These are phyloP conservation scores for Brettanomyces anomalus DNA, from an alignment of 805 yeast species.

Conservation along the genomic window DNA sequence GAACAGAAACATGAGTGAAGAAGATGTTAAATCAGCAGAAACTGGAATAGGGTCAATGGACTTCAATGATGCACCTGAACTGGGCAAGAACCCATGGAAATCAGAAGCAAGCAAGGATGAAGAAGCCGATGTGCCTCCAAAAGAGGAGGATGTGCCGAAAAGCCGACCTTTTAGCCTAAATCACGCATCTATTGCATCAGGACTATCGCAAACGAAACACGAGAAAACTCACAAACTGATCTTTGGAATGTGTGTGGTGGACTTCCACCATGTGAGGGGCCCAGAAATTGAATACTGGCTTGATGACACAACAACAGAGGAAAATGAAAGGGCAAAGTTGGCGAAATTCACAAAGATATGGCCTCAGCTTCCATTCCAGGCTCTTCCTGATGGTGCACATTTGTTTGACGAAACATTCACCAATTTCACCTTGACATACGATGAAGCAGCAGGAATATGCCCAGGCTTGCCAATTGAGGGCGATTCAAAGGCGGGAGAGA, in stretches of 20 bases:
- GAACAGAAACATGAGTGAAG: no score
- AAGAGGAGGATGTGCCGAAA: no score
- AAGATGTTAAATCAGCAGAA: background rate
- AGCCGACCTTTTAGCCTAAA: background rate
- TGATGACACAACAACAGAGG: constrained; percentile 27
- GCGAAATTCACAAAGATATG: constrained; percentile 41
- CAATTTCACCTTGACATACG: constrained; percentile 75
- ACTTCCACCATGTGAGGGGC: constrained; percentile 86
- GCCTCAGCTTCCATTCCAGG: constrained; percentile 89
- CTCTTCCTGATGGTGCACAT: constrained; percentile 94
- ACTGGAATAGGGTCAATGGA: background rate
- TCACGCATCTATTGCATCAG: background rate
- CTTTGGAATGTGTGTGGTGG: constrained; percentile 82
- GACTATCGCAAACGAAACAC: constrained; percentile 1
- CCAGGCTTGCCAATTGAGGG: constrained; percentile 34
- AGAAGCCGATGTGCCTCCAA: no score
- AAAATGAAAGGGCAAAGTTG: constrained; percentile 22
- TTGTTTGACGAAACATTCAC: constrained; percentile 89
- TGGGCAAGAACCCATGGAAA: background rate
- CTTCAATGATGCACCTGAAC: background rate
- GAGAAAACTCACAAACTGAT: constrained; percentile 29
- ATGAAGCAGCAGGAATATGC: constrained; percentile 38
- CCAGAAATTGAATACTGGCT: constrained; percentile 94
- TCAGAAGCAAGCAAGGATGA: background rate
- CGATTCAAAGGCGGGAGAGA: constrained; percentile 4